Evolutionary conservation across 2,329 filamentous ascomycete species (phyloP), one percentile per base, ranked within the genome.

Genomic region (Claviceps sp.): DNA sequence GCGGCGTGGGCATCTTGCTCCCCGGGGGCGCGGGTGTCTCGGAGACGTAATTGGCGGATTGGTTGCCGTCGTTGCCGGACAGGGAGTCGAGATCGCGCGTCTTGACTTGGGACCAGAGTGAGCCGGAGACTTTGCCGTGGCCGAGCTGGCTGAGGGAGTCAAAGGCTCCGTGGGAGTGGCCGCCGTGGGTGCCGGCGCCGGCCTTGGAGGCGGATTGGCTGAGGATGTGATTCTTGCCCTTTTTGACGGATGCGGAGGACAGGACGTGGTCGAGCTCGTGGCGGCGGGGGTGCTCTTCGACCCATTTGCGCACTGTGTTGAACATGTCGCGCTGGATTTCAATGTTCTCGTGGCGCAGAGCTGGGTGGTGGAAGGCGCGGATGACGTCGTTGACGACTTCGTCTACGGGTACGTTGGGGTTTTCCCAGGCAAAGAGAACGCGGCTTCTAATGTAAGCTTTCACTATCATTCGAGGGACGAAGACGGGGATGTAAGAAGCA

Each of bases 261-360:
- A 98, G 77, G n/a, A 93, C 62, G 50, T 79, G 71, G 62, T 94
- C 83, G 17, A 97, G 73, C 49, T 81, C 76, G 50, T 79, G 71
- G 44, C 81, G 80, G 55, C 85, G 82, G 3, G 81, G 74, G 52
- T 83, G 77, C 58, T 82, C 78, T 48, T 87, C 77, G 0, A 80
- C 83, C 91, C 91, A 98, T 53, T 78, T 76, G 60, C 86, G 79
- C 2, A 98, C 88, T 0, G 86, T 88, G 51, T 82, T 76, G 69
- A 87, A 97, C 93, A 98, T 98, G 50, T 83, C 82, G 45, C 80
- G 78, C 57, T 97, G 93, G 29, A 93, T 82, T 64, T 95, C 86
- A 52, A 86, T 72, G 52, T 75, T 73, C 51, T 86, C 82, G 59
- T 93, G 79, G 23, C 91, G 83, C 34, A 88, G 73, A 6, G 86